Percentiles rank a stretch among this genome's conserved stretches.
Evolutionary conservation across 2,329 filamentous ascomycete species (phyloP).

Genomic region (Penicillium sp.): DNA sequence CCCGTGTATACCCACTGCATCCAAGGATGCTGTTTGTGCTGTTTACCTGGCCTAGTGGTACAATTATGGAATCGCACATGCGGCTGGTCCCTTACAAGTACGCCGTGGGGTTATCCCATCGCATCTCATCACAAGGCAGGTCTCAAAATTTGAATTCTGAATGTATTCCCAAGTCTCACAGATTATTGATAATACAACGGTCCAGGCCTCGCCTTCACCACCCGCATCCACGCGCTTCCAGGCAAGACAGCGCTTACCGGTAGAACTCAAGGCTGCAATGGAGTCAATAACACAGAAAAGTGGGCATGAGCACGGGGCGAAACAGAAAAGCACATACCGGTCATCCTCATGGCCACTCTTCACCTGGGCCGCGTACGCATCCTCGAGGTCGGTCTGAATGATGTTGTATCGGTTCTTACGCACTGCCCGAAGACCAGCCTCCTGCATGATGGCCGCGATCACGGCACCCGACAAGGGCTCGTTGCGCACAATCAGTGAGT

Average conservation of each 20-base stretch:
- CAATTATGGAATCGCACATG: background rate
- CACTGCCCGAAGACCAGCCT: constrained; percentile 90
- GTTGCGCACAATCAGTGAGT: constrained; percentile 94
- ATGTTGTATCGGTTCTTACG: constrained; percentile 99
- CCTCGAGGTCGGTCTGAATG: constrained; percentile 93
- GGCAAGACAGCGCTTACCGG: constrained; percentile 51
- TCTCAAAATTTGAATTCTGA: constrained; percentile 9
- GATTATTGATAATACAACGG: constrained; percentile 36
- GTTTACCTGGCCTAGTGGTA: background rate
- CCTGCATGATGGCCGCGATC: constrained; percentile 99
- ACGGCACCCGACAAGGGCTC: constrained; percentile 93
- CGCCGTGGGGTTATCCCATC: background rate
- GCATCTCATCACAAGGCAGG: background rate
- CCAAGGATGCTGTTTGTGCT: background rate
- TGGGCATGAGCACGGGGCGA: background rate
- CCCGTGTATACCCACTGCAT: background rate
- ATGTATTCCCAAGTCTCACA: constrained; percentile 19
- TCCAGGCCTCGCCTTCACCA: constrained; percentile 27
- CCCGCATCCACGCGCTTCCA: constrained; percentile 11
- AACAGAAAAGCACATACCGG: constrained; percentile 47
- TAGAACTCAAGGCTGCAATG: constrained; percentile 87
- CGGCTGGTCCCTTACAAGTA: background rate
- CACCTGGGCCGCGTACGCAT: constrained; percentile 95
- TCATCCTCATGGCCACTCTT: constrained; percentile 75
- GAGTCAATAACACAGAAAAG: constrained; percentile 43